These are phyloP conservation scores for Dillenia turbinata DNA, from an alignment of 164 flowering plant genomes.

Conservation along the genomic window DNA sequence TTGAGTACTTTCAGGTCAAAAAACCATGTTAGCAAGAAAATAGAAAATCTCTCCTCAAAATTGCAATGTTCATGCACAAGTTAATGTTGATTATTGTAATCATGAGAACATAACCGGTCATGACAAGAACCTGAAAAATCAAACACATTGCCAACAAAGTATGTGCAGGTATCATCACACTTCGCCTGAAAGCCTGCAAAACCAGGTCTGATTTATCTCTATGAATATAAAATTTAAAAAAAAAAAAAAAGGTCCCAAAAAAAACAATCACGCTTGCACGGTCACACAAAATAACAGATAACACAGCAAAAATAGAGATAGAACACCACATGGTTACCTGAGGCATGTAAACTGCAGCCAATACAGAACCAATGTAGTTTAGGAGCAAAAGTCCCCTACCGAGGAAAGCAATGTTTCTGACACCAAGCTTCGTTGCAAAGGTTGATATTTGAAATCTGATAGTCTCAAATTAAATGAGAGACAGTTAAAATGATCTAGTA, in stretches of 20 bases:
- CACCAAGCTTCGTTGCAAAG: slow-evolving; percentile 94
- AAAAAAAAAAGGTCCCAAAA: slow-evolving; percentile 5
- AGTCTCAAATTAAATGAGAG: slow-evolving; percentile 4
- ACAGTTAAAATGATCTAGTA: too few species aligned
- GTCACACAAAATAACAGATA: neutral
- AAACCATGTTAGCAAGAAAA: too few species aligned
- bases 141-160: slow-evolving; percentile 55
- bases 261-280: neutral
- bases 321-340: slow-evolving; percentile 39
- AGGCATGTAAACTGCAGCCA: slow-evolving; percentile 82
- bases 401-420: slow-evolving; percentile 83
- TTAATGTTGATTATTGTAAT: too few species aligned
- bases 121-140: slow-evolving; percentile 70
- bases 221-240: neutral
- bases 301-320: neutral
- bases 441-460: slow-evolving; percentile 93
- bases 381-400: slow-evolving; percentile 79
- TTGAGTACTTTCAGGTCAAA: too few species aligned
- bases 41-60: too few species aligned
- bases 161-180: slow-evolving; percentile 80
- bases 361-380: slow-evolving; percentile 73
- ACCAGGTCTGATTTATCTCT: slow-evolving; percentile 1
- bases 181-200: slow-evolving; percentile 77
- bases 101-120: too few species aligned
- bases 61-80: too few species aligned